These are phyloP conservation scores for Trametes sp. DNA, from an alignment of 1,284 basidiomycete genomes.

Conservation along the genomic window DNA sequence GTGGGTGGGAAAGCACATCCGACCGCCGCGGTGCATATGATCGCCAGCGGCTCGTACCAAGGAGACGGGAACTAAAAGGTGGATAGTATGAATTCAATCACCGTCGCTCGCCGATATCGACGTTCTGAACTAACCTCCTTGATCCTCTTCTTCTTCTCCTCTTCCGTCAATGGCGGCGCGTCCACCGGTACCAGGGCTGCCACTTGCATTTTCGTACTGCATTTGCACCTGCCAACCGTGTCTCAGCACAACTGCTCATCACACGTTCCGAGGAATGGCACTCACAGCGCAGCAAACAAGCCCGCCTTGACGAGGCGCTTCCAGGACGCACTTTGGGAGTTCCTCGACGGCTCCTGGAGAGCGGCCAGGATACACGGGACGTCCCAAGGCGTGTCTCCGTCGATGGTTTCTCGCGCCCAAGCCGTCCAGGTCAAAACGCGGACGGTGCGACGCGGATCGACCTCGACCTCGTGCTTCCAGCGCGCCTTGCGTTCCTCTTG, in stretches of 20 bases:
- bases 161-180: neutral
- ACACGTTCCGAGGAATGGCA: neutral
- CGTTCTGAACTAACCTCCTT: neutral
- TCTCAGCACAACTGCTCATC: too few species aligned
- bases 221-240: neutral
- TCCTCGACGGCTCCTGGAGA: neutral
- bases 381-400: conserved; percentile 1
- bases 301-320: neutral
- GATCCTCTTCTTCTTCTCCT: neutral
- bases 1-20: neutral
- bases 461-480: neutral
- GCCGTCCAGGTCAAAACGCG: neutral
- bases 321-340: neutral
- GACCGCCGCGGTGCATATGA: conserved; percentile 9
- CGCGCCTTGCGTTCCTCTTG: neutral
- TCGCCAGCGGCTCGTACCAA: conserved; percentile 4
- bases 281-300: conserved; percentile 5
- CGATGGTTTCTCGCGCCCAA: neutral
- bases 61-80: neutral
- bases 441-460: neutral
- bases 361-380: neutral
- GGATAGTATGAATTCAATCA: neutral
- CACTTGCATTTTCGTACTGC: neutral
- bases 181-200: neutral
- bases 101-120: neutral